Conservation (phyloP, 306 rosid genomes). For the Carpinus fangiana region DNA sequence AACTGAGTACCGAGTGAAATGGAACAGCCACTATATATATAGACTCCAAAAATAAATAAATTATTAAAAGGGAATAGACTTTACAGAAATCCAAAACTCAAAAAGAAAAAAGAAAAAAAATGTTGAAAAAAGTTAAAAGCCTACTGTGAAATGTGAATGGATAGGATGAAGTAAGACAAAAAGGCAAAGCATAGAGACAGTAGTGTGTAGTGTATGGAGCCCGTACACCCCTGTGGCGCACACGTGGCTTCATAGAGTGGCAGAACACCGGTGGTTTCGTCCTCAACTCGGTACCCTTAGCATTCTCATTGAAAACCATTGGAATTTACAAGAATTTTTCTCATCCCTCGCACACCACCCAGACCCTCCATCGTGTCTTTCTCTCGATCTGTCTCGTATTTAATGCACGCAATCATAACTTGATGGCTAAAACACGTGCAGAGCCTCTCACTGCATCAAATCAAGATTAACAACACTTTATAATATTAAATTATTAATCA, state of each 20-base stretch:
- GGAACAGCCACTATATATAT: conserved; percentile 20
- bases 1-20: neutral
- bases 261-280: conserved; percentile 4
- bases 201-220: neutral
- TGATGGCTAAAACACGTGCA: conserved; percentile 40
- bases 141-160: neutral
- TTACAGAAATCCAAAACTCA: neutral
- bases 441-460: conserved; percentile 28
- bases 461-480: neutral
- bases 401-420: conserved; percentile 54
- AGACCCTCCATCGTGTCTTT: neutral
- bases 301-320: neutral
- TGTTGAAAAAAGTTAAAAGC: neutral
- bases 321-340: conserved; percentile 1
- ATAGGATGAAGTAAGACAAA: conserved; percentile 36
- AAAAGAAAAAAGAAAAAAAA: neutral
- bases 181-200: conserved; percentile 26
- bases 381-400: conserved; percentile 18
- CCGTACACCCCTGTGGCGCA: neutral
- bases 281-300: neutral
- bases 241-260: conserved; percentile 9
- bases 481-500: neutral
- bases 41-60: conserved; percentile 15
- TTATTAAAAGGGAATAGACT: neutral
- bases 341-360: neutral